Evolutionary conservation across 306 rosid species (phyloP), one percentile per base, ranked within the genome.

Genomic region (Cucumis hystrix): DNA sequence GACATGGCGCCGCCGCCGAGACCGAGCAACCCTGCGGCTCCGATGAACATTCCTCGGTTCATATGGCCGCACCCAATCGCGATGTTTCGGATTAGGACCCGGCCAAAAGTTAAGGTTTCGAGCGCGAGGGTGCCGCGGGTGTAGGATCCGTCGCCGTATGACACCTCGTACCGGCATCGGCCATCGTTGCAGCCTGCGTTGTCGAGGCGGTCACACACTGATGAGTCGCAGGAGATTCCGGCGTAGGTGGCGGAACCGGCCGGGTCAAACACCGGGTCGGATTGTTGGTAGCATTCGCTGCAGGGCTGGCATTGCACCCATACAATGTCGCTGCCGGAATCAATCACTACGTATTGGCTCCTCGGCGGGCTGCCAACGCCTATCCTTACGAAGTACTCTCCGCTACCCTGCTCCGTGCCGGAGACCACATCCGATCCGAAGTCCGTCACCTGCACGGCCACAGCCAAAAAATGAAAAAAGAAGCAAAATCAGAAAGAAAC

Each of bases 291-390:
- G 54, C 98, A 93, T 40, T 87, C 87, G 62, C 40, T 66, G 43
- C 98, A 93, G 14, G 98, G 98, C 63, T 88, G 87, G 62, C 98
- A 93, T 68, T 93, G 98, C 30, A 93, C 90, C 98, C 98, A 93
- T 1, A 93, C 90, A 7, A 93, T 83, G 61, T 93, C 98, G 14
- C 98, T 93, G 1, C 98, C 98, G 0, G 97, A 88, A 74, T 93
- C 98, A 9, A 93, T 86, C 2, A 91, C 98, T 77, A 93, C 75
- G 75, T 88, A 88, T 67, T 91, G 98, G 60, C 80, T 91, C 16
- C 83, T 90, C 0, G 96, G 80, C 25, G 98, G 98, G 81, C 92
- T 91, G 0, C 98, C 98, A 0, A 93, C 85, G 13, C 97, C 98
- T 23, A 93, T 90, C 79, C 97, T 80, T 0, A 91, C 85, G 11